Base-by-base conservation (phyloP, 768 basidiomycete genomes). In the Phanerochaete carnosa region DNA sequence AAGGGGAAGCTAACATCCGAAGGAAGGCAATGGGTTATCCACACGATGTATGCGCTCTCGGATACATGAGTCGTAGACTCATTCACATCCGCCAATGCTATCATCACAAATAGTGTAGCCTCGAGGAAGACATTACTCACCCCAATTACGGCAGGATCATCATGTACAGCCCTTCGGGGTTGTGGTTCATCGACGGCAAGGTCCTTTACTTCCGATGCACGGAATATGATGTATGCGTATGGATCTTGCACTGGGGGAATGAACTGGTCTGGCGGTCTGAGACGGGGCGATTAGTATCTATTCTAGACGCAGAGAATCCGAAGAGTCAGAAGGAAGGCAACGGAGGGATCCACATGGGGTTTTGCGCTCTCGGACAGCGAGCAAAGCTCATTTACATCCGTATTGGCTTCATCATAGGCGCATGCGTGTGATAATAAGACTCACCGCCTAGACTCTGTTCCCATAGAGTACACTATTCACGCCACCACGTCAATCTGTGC, bases 221-320 rank as follows among this genome's bases (percentile, higher is more conserved):
- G 90, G 76, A 95, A 95, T 64, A 95, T 90, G 74, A 95, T 94
- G 74, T 92, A 94, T 64, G 89, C 83, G 71, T 94, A 95, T 0
- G 91, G 90, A 61, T 89, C 89, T 70, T 86, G 85, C 46, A 88
- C 87, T 0, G 92, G 90, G 3, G 92, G 89, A 59, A 93, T 92
- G 73, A 86, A 95, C 72, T 94, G 88, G 33, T 81, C 73, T 43
- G 86, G 83, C 11, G 89, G 87, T 64, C 89, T 90, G 68, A 12
- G 58, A 33, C 45, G 12, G 16, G 39, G 55, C 63, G 57, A 71
- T 76, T 58, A 77, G 73, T 28, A 47, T 59, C 33, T 28, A 35
- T 39, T 9, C 49, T 55, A 19, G 49, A 37, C 32, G 52, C 11
- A 62, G 51, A 23, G 39, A 4, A 43, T 4, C 11, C 39, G 47